phyloP scores from a whole-genome alignment of 1,284 basidiomycete genomes.

The Puccinia sorghi region DNA sequence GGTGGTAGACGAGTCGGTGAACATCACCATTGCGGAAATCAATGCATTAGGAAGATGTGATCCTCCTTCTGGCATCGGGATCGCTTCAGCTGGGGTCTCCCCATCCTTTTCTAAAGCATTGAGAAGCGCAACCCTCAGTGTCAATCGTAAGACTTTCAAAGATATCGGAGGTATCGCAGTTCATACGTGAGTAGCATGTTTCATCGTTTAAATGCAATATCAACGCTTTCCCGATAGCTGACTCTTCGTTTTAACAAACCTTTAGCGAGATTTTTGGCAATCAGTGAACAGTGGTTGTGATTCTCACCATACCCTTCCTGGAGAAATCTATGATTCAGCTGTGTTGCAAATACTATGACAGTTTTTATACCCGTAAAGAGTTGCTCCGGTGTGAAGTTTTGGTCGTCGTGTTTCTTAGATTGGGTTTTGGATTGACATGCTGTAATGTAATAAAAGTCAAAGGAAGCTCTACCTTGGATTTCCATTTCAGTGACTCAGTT shows the following conservation, averaged over 20 bases:
- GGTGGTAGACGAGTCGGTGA: constrained; percentile 20
- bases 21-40: constrained; percentile 17
- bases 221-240: not conserved
- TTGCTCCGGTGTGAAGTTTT: too few species aligned
- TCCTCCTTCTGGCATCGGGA: constrained; percentile 15
- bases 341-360: too few species aligned
- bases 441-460: too few species aligned
- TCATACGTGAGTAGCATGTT: constrained; percentile 21
- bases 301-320: not conserved
- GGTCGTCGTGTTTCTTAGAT: too few species aligned
- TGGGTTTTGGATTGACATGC: too few species aligned
- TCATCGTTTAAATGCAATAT: not conserved
- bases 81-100: constrained; percentile 16
- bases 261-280: constrained; percentile 26
- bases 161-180: constrained; percentile 32
- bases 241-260: not conserved
- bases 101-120: constrained; percentile 17
- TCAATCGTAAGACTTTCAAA: constrained; percentile 20
- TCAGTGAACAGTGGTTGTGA: not conserved
- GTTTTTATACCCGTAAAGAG: too few species aligned
- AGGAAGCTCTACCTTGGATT: too few species aligned
- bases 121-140: constrained; percentile 11
- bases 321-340: not conserved
- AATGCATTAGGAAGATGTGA: constrained; percentile 24
- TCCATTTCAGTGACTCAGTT: too few species aligned